Conservation (phyloP, 768 basidiomycete genomes). For the Strobilomyces echinocephalus region DNA sequence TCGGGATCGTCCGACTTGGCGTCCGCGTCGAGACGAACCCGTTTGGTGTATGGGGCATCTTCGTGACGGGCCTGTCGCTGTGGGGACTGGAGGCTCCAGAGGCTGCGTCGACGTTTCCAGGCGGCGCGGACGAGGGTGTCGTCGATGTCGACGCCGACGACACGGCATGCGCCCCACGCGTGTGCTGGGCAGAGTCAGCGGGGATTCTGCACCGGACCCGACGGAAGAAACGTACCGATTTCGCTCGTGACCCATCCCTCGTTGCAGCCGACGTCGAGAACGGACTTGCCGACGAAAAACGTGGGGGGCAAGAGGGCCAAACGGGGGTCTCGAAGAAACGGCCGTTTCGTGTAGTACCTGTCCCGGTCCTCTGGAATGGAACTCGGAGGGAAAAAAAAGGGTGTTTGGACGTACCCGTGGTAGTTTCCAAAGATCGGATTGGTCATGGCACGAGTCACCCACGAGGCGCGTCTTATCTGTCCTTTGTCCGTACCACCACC, state of each 20-base stretch:
- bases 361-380: background rate
- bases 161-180: conserved; percentile 52
- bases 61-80: background rate
- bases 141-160: conserved; percentile 86
- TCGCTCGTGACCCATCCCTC: conserved; percentile 83
- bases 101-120: conserved; percentile 63
- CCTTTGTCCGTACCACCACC: background rate
- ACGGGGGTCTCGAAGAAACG: conserved; percentile 55
- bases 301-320: conserved; percentile 53
- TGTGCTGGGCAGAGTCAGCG: conserved; percentile 46
- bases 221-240: conserved; percentile 46
- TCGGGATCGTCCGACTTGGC: background rate
- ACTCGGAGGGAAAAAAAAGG: background rate
- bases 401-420: conserved; percentile 45
- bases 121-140: conserved; percentile 66
- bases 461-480: background rate
- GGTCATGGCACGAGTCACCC: conserved; percentile 14
- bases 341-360: conserved; percentile 78
- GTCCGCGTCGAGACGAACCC: conserved; percentile 4
- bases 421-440: conserved; percentile 61
- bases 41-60: conserved; percentile 4
- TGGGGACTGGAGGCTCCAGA: conserved; percentile 62
- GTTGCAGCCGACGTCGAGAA: conserved; percentile 86
- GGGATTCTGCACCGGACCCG: no score
- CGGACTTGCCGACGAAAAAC: conserved; percentile 51